Percentiles rank a stretch among this genome's conserved stretches.
Conservation (phyloP, 1,284 basidiomycete genomes). For the Ceratobasidium sp. region DNA sequence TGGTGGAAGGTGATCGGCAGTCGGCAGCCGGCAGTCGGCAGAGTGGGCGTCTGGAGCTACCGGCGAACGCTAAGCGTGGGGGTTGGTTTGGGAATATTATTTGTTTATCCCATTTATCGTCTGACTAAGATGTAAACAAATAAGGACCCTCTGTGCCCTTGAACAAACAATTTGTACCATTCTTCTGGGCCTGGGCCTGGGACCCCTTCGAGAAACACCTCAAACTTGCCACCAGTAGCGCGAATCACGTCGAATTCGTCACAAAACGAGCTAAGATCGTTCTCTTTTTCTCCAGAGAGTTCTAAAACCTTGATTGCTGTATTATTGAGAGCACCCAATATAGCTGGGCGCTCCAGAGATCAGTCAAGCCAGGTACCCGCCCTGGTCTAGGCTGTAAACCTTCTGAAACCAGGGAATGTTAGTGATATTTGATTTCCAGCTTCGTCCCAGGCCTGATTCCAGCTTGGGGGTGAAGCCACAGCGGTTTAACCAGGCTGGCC, state of each 20-base stretch:
- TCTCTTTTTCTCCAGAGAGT: neutral
- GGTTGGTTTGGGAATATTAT: neutral
- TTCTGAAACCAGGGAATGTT: too few relatives aligned
- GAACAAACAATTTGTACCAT: neutral
- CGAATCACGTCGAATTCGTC: neutral
- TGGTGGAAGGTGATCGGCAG: too few relatives aligned
- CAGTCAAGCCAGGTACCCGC: too few relatives aligned
- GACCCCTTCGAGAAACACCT: neutral
- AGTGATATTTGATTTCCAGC: too few relatives aligned
- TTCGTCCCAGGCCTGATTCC: too few relatives aligned
- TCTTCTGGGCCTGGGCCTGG: neutral
- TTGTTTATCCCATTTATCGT: neutral
- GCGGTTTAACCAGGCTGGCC: too few relatives aligned
- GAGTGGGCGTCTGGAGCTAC: too few relatives aligned
- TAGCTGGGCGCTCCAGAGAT: too few relatives aligned
- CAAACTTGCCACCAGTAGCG: neutral
- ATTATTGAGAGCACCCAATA: neutral
- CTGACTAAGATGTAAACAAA: neutral
- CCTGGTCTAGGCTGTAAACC: too few relatives aligned
- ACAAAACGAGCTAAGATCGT: neutral
- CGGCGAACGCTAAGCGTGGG: too few relatives aligned
- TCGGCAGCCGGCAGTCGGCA: neutral
- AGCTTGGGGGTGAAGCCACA: too few relatives aligned
- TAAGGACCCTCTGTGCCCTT: neutral
- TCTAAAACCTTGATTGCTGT: neutral